Evolutionary conservation across 176 grass and related monocot species (phyloP), one percentile per base, ranked within the genome.

Genomic region (Carex scoparia): DNA sequence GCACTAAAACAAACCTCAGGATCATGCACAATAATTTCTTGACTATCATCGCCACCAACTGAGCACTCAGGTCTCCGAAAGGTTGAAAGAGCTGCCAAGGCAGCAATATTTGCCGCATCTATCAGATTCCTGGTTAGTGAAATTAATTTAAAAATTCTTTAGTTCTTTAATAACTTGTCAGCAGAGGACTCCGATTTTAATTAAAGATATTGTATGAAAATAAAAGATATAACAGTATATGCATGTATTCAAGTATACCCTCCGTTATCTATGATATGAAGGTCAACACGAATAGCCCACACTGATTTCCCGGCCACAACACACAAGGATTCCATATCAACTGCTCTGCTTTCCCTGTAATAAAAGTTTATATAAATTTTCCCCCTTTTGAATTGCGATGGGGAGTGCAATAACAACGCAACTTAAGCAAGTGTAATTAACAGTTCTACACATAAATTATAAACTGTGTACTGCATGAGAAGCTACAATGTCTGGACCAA

Each of bases 181-280:
- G 35, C 14, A 46, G 15, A 46, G 15, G 16, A 87, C 61, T 54
- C 9, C 40, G 63, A 67, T 4, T 51, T 74, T 71, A 60, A 49
- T 10, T 61, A 5, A 87, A 57, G 27, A 10, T 49, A 66, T 61
- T 61, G 28, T 63, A 72, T 71, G 68, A 59, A 65, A 38, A 8
- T 2, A 84, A 56, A 8, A 4, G 13, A 27, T 7, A 8, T 37
- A 48, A 60, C 40, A 48, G 58, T 69, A 70, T 74, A 81, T 69
- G 46, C 46, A 86, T 37, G 2, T 33, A 66, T 69, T 70, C 65
- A n/a, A 14, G 0, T 88, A 53, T 99, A 95, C 96, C 96, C 96
- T 86, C 96, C 96, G 56, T 99, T 99, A 84, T 99, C 96, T 84
- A 99, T 87, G 81, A 99, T 99, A 62, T 99, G 96, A 88, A 99